These are phyloP conservation scores for Coleophoma cylindrospora DNA, from an alignment of 2,329 filamentous ascomycete genomes.

Conservation along the genomic window DNA sequence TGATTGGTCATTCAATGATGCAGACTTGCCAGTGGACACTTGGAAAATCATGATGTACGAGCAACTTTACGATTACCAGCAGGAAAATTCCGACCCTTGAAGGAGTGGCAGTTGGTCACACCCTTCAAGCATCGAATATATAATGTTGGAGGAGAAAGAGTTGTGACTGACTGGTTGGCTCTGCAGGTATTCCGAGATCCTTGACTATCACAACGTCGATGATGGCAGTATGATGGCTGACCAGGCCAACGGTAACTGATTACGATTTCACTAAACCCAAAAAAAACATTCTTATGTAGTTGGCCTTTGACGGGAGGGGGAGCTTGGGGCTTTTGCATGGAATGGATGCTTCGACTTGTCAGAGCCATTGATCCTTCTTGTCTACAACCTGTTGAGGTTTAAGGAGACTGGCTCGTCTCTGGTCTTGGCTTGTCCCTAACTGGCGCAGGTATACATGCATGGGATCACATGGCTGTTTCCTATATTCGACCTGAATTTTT, in stretches of 20 bases:
- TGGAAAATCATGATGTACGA: slow-evolving; percentile 99
- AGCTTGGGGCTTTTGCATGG: slow-evolving; percentile 4
- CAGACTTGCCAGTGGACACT: slow-evolving; percentile 94
- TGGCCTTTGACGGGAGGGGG: background rate
- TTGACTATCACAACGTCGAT: slow-evolving; percentile 96
- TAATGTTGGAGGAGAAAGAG: slow-evolving; percentile 2
- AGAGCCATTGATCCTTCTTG: background rate
- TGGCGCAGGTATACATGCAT: slow-evolving; percentile 4
- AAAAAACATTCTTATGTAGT: background rate
- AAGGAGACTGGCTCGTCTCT: slow-evolving; percentile 7
- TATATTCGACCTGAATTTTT: background rate
- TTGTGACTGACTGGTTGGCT: slow-evolving; percentile 22
- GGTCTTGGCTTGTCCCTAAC: too few relatives aligned
- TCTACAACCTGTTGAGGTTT: slow-evolving; percentile 6
- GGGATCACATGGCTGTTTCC: background rate
- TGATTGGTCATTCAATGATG: slow-evolving; percentile 99
- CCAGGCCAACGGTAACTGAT: slow-evolving; percentile 13
- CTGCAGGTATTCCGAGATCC: slow-evolving; percentile 92
- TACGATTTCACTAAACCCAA: background rate
- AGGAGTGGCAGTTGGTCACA: slow-evolving; percentile 9
- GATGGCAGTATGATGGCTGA: slow-evolving; percentile 9
- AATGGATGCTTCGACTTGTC: background rate
- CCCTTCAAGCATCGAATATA: slow-evolving; percentile 6
- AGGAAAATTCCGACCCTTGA: slow-evolving; percentile 15
- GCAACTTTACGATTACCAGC: slow-evolving; percentile 24